Conservation (phyloP, 2,329 filamentous ascomycete species). For the Thelonectria discophora region DNA sequence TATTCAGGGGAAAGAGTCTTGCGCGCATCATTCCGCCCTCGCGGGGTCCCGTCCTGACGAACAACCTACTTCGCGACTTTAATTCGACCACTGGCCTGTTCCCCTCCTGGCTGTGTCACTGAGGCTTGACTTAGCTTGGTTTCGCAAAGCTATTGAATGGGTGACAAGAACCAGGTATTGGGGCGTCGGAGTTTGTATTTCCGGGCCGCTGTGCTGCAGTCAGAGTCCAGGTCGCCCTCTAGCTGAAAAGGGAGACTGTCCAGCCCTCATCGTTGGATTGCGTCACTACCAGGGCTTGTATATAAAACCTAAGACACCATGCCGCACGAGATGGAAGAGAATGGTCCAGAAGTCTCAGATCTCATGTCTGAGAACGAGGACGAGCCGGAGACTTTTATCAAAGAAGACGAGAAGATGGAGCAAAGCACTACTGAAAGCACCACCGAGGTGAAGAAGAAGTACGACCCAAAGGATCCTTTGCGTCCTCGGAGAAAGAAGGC, state of each 20-base stretch:
- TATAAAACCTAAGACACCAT: conserved; percentile 65
- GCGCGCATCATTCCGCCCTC: conserved; percentile 34
- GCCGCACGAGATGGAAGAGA: conserved; percentile 63
- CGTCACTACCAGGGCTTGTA: conserved; percentile 33
- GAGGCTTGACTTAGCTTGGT: conserved; percentile 47
- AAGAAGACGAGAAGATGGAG: conserved; percentile 63
- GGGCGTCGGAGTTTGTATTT: conserved; percentile 45
- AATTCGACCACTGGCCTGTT: conserved; percentile 36
- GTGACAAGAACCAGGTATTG: conserved; percentile 38
- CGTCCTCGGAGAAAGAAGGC: conserved; percentile 95
- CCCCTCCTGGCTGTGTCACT: conserved; percentile 44
- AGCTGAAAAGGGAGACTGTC: conserved; percentile 37
- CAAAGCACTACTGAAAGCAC: conserved; percentile 57
- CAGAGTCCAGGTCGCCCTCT: conserved; percentile 27
- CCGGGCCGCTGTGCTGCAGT: conserved; percentile 43
- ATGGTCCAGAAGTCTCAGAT: conserved; percentile 65
- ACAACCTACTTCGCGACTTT: conserved; percentile 27
- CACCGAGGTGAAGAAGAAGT: conserved; percentile 70
- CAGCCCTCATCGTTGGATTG: conserved; percentile 32
- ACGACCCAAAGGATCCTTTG: conserved; percentile 87
- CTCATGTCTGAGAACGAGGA: conserved; percentile 67
- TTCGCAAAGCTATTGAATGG: conserved; percentile 44
- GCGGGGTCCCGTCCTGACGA: conserved; percentile 34
- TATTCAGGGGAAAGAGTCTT: conserved; percentile 27
- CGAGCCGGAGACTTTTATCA: conserved; percentile 55